Percentiles rank a stretch among this genome's conserved stretches.
Evolutionary conservation across 2,329 filamentous ascomycete genomes (phyloP).

Genomic region (Diaporthe sp.): DNA sequence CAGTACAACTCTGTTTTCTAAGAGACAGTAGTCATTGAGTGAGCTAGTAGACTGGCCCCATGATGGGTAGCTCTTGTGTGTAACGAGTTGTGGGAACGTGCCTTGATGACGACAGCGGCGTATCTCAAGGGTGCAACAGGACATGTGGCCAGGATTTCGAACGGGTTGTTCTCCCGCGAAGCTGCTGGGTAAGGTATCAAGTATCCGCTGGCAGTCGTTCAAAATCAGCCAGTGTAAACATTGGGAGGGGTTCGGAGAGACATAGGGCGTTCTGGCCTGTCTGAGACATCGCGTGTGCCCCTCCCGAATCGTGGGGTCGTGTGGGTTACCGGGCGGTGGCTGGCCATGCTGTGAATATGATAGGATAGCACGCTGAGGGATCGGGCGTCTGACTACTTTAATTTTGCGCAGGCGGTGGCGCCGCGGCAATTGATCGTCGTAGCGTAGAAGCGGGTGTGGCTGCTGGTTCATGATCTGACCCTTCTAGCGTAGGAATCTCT

Average conservation of each 20-base stretch:
- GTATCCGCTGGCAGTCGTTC: neutral
- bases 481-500: slow-evolving; percentile 17
- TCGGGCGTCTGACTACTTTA: neutral
- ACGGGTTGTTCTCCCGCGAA: neutral
- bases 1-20: neutral
- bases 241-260: slow-evolving; percentile 2
- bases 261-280: slow-evolving; percentile 9
- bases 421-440: neutral
- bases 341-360: neutral
- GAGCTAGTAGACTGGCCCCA: neutral
- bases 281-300: slow-evolving; percentile 24
- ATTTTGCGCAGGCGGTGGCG: neutral
- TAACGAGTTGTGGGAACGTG: slow-evolving; percentile 16
- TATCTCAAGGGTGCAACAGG: neutral
- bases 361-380: neutral
- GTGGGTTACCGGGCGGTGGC: neutral
- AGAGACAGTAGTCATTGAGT: neutral
- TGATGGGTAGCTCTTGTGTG: slow-evolving; percentile 9
- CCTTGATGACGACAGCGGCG: slow-evolving; percentile 24
- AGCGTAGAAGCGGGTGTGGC: slow-evolving; percentile 23
- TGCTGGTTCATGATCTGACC: slow-evolving; percentile 12
- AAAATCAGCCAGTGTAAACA: neutral
- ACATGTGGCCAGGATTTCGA: neutral
- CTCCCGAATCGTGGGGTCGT: slow-evolving; percentile 10
- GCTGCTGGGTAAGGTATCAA: slow-evolving; percentile 4